These are phyloP conservation scores for Aspergillus sp. DNA, from an alignment of 2,329 filamentous ascomycete species.

Conservation along the genomic window DNA sequence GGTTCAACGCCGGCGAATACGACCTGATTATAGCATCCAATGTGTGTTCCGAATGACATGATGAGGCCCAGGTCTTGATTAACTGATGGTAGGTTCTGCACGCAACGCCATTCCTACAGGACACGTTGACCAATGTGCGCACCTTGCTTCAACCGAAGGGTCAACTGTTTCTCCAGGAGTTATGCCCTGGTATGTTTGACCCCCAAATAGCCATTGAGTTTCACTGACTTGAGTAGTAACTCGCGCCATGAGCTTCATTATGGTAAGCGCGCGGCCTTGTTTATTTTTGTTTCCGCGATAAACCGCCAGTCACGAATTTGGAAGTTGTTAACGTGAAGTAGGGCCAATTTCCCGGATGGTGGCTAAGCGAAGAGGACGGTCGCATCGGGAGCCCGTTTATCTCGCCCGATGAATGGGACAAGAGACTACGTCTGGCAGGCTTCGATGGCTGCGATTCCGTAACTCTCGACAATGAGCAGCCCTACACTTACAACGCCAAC, in stretches of 20 bases:
- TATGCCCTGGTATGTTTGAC: neutral
- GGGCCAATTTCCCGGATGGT: neutral
- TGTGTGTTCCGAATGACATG: neutral
- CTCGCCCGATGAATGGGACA: neutral
- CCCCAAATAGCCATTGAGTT: neutral
- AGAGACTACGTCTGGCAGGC: neutral
- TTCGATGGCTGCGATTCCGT: neutral
- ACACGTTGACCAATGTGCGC: neutral
- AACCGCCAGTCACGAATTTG: neutral
- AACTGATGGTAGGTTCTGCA: neutral
- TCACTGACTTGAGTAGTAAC: neutral
- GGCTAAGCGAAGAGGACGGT: neutral
- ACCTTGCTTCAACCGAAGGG: neutral
- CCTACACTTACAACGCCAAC: neutral
- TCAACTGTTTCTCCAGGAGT: neutral
- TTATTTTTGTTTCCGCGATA: too few species aligned
- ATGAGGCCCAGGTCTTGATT: neutral
- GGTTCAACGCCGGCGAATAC: conserved; percentile 20
- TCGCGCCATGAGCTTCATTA: neutral
- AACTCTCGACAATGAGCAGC: neutral
- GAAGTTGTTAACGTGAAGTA: neutral
- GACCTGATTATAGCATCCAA: conserved; percentile 23
- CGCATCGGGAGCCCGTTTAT: neutral
- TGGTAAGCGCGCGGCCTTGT: neutral
- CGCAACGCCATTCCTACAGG: neutral